Base-by-base conservation (phyloP, 139 green algal genomes). In the Desmodesmus armatus region DNA sequence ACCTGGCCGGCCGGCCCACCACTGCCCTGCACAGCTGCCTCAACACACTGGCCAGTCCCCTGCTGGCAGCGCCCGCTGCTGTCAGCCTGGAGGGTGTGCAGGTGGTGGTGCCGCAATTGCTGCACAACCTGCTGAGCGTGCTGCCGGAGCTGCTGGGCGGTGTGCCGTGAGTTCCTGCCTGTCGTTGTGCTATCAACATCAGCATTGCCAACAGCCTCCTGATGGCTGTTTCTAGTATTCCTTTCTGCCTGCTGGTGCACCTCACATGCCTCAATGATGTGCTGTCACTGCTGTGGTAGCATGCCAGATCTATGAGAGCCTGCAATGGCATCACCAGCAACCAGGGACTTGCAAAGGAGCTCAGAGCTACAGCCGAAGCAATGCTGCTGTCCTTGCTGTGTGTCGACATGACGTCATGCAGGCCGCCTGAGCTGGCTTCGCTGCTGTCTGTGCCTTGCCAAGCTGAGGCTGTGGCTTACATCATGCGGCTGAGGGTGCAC, bases 31-130 rank as follows among this genome's bases (percentile, higher is more conserved):
- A 90, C 72, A 82, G 65, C 67, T 43, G 87, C 78, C 91, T 93
- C 78, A 91, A 83, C 77, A 92, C 89, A 63, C 87, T 93, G 7
- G 88, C 89, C 7, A 86, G 71, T 27, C 91, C 91, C 51, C 85
- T 93, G 89, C 84, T 94, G 43, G 75, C 63, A 40, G 88, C 89
- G 27, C 86, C 78, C 11, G 84, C 84, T 72, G 77, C 39, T 21
- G 33, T 94, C 49, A 73, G 81, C 80, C 67, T 93, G 71, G 51
- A 74, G 1, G 67, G 85, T 23, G 70, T 93, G 77, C 88, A 89
- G 80, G 80, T 94, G 67, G 80, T 83, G 49, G 69, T 94, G 66
- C 85, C 85, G 21, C 72, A 84, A 35, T 69, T 87, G 43, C 72
- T 92, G 84, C 88, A 91, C 44, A 78, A 88, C 67, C 76, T 93